A percentile compares a stretch with the other conserved stretches of the same genome.
These are phyloP conservation scores for Danielia oregonensis DNA, from an alignment of 805 yeast species.

Conservation along the genomic window DNA sequence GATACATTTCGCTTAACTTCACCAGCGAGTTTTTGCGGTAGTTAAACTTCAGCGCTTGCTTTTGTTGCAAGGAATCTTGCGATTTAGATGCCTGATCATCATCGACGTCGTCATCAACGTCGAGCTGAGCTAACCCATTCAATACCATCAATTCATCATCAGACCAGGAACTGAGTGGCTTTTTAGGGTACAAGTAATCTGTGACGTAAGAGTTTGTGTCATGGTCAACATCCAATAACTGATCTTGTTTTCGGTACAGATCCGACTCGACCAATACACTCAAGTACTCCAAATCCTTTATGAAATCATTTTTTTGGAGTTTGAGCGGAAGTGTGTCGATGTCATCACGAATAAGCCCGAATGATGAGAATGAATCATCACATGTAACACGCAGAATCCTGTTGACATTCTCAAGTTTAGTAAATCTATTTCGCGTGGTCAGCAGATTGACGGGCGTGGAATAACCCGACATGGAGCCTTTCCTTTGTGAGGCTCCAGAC, in stretches of 20 bases:
- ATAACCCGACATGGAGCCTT: slow-evolving; percentile 29
- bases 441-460: slow-evolving; percentile 17
- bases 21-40: slow-evolving; percentile 9
- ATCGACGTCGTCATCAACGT: neutral
- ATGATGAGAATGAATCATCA: slow-evolving; percentile 61
- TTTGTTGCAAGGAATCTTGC: slow-evolving; percentile 17
- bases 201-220: slow-evolving; percentile 23
- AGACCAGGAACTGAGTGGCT: slow-evolving; percentile 1
- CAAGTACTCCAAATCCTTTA: slow-evolving; percentile 50
- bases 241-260: slow-evolving; percentile 37
- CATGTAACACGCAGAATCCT: slow-evolving; percentile 61
- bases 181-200: slow-evolving; percentile 25
- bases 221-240: slow-evolving; percentile 32
- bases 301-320: slow-evolving; percentile 43
- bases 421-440: slow-evolving; percentile 44
- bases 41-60: slow-evolving; percentile 15
- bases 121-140: neutral
- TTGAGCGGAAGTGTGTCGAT: slow-evolving; percentile 54
- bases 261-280: slow-evolving; percentile 44
- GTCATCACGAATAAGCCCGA: slow-evolving; percentile 66
- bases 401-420: slow-evolving; percentile 50
- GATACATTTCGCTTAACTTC: slow-evolving; percentile 14
- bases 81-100: neutral
- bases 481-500: slow-evolving; percentile 17
- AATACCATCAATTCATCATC: slow-evolving; percentile 4